Evolutionary conservation across 2,329 filamentous ascomycete species (phyloP).

Genomic region (Scedosporium apiospermum): DNA sequence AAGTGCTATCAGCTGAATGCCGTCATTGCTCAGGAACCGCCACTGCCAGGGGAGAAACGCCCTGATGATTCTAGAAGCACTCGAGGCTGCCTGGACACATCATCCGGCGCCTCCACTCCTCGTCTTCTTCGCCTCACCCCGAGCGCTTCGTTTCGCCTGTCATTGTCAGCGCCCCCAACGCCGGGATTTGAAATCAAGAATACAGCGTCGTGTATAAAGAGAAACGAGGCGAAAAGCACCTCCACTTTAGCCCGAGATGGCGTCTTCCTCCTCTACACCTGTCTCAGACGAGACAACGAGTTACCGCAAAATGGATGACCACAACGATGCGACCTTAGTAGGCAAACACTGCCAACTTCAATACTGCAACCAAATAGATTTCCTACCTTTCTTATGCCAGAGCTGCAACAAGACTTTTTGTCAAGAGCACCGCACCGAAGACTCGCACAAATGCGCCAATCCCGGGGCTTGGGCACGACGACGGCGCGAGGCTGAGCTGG

Average conservation of each 20-base stretch:
- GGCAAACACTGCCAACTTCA: constrained; percentile 85
- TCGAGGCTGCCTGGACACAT: not conserved
- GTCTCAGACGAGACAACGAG: constrained; percentile 38
- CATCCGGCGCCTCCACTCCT: not conserved
- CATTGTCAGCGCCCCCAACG: constrained; percentile 4
- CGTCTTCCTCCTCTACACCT: constrained; percentile 34
- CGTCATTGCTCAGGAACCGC: not conserved
- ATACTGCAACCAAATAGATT: constrained; percentile 92
- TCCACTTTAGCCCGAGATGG: constrained; percentile 30
- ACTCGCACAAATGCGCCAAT: constrained; percentile 59
- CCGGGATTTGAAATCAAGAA: not conserved
- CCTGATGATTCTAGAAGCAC: constrained; percentile 5
- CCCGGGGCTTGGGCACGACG: constrained; percentile 54
- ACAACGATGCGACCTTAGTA: constrained; percentile 69
- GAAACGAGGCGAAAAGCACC: constrained; percentile 4
- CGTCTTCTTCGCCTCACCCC: not conserved
- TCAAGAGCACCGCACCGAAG: constrained; percentile 85
- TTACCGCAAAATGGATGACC: constrained; percentile 64
- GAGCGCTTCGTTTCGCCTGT: not conserved
- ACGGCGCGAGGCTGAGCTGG: constrained; percentile 42
- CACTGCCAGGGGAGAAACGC: not conserved
- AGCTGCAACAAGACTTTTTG: constrained; percentile 81
- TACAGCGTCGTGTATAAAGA: not conserved
- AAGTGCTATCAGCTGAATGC: not conserved
- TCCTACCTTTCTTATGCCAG: constrained; percentile 89